Percentiles rank a stretch among this genome's conserved stretches.
phyloP scores from a whole-genome alignment of 768 basidiomycete species.

The Amanita subjunquillea region DNA sequence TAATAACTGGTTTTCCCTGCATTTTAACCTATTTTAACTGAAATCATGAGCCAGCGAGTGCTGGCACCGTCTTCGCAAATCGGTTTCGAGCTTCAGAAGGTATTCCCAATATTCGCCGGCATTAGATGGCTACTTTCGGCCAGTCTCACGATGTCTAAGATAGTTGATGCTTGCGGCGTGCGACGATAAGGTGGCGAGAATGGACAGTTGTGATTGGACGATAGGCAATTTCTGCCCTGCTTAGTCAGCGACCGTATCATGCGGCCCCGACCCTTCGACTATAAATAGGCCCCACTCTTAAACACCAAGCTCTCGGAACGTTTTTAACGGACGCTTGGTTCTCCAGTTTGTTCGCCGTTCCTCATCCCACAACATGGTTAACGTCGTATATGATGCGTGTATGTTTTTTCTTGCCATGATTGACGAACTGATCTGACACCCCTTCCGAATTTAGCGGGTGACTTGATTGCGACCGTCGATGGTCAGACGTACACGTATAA shows the following conservation, averaged over 20 bases:
- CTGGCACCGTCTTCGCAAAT: no score
- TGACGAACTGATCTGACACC: neutral
- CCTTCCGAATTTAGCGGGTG: conserved; percentile 21
- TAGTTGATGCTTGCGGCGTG: neutral
- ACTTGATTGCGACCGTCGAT: conserved; percentile 21
- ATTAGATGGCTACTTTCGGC: neutral
- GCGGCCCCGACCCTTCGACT: neutral
- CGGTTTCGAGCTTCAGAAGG: no score
- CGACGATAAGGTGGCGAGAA: neutral
- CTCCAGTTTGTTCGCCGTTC: neutral
- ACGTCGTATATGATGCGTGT: conserved; percentile 1
- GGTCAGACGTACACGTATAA: conserved; percentile 29
- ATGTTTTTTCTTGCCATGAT: neutral
- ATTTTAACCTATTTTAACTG: no score
- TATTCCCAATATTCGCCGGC: no score
- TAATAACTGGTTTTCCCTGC: no score
- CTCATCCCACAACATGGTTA: neutral
- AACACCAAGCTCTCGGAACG: neutral
- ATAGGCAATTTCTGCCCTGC: neutral
- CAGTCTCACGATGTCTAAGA: neutral
- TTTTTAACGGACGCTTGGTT: neutral
- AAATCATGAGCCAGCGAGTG: no score
- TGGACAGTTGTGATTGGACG: conserved; percentile 2
- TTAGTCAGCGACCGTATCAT: neutral
- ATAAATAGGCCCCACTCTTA: neutral